These are phyloP conservation scores for Exophiala sp. DNA, from an alignment of 2,329 filamentous ascomycete genomes.

Conservation along the genomic window DNA sequence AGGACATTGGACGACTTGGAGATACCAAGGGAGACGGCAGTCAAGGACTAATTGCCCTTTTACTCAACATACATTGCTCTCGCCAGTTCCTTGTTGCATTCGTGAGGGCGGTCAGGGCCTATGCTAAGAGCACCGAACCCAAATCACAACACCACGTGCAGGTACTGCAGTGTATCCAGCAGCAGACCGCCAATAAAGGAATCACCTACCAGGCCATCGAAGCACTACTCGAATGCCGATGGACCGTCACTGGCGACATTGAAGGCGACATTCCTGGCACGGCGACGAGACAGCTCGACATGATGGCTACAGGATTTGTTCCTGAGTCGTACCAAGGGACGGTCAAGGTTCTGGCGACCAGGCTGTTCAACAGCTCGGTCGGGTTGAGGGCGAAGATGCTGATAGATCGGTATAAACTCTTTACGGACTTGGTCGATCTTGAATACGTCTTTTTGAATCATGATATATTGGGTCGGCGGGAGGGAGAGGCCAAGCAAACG, in stretches of 20 bases:
- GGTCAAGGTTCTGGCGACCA: conserved; percentile 61
- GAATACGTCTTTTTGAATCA: conserved; percentile 41
- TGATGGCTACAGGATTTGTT: conserved; percentile 28
- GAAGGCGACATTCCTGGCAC: conserved; percentile 23
- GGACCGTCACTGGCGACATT: conserved; percentile 29
- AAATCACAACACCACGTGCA: conserved; percentile 50
- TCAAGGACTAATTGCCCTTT: conserved; percentile 40
- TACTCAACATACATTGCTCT: conserved; percentile 68
- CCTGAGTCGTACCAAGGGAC: conserved; percentile 34
- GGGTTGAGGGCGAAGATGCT: conserved; percentile 55
- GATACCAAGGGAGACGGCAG: conserved; percentile 24
- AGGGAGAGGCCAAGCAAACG: neutral
- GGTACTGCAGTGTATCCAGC: conserved; percentile 45
- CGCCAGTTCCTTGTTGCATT: conserved; percentile 63
- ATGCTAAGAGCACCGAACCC: conserved; percentile 46
- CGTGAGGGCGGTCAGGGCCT: conserved; percentile 29
- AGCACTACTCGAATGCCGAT: conserved; percentile 23
- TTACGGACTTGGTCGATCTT: conserved; percentile 18
- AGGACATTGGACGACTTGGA: conserved; percentile 12
- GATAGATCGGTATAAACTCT: conserved; percentile 61
- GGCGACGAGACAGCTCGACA: conserved; percentile 23
- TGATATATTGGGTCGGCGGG: conserved; percentile 38
- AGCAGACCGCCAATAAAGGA: conserved; percentile 24
- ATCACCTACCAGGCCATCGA: conserved; percentile 24
- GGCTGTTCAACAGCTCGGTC: conserved; percentile 59